Conservation (phyloP, 352 stramenopile genomes). For the Pythium phragmiticola region DNA sequence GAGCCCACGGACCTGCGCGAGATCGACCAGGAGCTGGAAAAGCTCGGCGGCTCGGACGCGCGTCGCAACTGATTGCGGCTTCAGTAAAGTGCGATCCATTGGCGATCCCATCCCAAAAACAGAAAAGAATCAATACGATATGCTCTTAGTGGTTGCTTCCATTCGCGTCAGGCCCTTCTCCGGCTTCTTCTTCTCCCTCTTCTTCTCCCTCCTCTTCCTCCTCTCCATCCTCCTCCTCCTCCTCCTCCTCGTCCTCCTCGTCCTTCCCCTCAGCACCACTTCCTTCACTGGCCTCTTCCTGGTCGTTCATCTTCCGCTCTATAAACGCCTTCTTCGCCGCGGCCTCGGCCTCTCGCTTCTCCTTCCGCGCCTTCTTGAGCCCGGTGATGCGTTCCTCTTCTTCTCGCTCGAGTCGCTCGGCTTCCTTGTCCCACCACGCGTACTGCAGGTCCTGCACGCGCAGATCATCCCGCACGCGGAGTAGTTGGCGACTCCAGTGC, state of each 20-base stretch:
- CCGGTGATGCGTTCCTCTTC: conserved; percentile 42
- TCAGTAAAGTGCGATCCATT: too few species aligned
- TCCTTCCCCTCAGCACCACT: conserved; percentile 24
- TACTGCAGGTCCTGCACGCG: conserved; percentile 60
- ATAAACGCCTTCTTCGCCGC: conserved; percentile 60
- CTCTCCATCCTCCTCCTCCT: conserved; percentile 21
- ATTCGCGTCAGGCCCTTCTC: not conserved
- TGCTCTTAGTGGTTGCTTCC: too few species aligned
- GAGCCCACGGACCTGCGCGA: conserved; percentile 61
- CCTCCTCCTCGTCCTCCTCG: conserved; percentile 19
- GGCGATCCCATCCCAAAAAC: not conserved
- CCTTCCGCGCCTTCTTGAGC: conserved; percentile 45
- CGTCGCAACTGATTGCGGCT: conserved; percentile 20
- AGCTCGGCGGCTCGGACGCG: conserved; percentile 46
- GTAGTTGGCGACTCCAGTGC: conserved; percentile 47
- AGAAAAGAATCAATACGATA: not conserved
- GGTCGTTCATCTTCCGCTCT: conserved; percentile 35
- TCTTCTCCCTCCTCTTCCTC: conserved; percentile 28
- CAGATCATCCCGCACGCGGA: conserved; percentile 69
- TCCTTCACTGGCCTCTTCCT: conserved; percentile 23
- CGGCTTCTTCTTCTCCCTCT: conserved; percentile 4
- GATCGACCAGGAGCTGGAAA: conserved; percentile 70
- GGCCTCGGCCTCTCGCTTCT: conserved; percentile 56
- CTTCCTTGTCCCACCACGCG: conserved; percentile 61
- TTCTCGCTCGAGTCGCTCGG: conserved; percentile 41